Conservation (phyloP, 225 moss, liverwort and hornwort genomes). For the Physcomitrellopsis africana region DNA sequence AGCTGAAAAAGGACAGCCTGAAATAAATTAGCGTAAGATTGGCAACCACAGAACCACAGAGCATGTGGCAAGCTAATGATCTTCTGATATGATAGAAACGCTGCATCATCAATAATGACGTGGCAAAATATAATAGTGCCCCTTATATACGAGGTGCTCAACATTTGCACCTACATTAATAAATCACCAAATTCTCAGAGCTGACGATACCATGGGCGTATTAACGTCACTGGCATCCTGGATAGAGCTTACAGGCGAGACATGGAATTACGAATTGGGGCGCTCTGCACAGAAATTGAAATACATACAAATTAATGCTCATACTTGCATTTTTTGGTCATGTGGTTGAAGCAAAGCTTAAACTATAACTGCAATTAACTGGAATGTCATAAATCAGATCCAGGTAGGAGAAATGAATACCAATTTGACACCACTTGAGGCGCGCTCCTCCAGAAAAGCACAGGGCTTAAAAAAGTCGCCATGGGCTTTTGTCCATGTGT, state of each 20-base stretch:
- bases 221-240: background rate
- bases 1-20: too few species aligned
- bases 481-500: conserved; percentile 67
- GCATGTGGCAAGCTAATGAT: too few species aligned
- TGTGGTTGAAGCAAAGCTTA: background rate
- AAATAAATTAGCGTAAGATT: too few species aligned
- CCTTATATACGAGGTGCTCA: conserved; percentile 18
- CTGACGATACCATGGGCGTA: too few species aligned
- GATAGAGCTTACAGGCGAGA: conserved; percentile 47
- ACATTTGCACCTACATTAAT: conserved; percentile 14
- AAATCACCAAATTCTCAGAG: background rate
- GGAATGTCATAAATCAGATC: background rate
- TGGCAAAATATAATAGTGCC: background rate
- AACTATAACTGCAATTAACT: background rate
- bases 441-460: conserved; percentile 82
- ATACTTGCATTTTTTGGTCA: background rate
- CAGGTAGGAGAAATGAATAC: conserved; percentile 30
- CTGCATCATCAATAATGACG: conserved; percentile 7
- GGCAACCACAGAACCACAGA: too few species aligned
- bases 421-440: conserved; percentile 78
- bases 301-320: background rate
- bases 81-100: conserved; percentile 13
- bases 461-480: conserved; percentile 89
- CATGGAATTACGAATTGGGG: conserved; percentile 42
- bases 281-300: conserved; percentile 45